A percentile compares a stretch with the other conserved stretches of the same genome.
These are phyloP conservation scores for Yamadazyma mexicana DNA, from an alignment of 1,139 yeast genomes.

Conservation along the genomic window DNA sequence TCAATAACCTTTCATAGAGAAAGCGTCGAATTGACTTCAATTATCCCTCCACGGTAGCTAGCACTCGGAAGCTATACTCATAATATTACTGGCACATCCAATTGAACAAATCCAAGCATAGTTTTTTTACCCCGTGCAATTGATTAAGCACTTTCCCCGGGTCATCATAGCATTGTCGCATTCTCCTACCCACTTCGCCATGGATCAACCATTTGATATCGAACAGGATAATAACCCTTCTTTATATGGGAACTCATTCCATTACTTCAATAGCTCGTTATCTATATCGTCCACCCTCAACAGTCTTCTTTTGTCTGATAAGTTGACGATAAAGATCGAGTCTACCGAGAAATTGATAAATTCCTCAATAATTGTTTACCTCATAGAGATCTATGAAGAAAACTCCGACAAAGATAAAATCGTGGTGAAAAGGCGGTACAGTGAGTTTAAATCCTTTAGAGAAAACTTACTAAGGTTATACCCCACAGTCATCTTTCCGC, in stretches of 20 bases:
- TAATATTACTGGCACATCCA: too few relatives aligned
- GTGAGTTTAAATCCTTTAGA: constrained; percentile 55
- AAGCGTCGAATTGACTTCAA: too few relatives aligned
- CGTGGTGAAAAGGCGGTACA: constrained; percentile 50
- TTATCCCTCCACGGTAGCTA: too few relatives aligned
- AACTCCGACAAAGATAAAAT: constrained; percentile 8
- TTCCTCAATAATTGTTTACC: constrained; percentile 42
- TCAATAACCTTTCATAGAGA: too few relatives aligned
- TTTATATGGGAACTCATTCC: constrained; percentile 33
- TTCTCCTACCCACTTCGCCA: too few relatives aligned
- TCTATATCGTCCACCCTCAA: constrained; percentile 41
- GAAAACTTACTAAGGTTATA: constrained; percentile 43
- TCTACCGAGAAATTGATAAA: constrained; percentile 39
- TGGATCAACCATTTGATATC: constrained; percentile 29
- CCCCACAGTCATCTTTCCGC: constrained; percentile 55
- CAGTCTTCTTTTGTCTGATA: constrained; percentile 27
- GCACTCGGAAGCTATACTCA: too few relatives aligned
- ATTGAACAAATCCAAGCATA: too few relatives aligned
- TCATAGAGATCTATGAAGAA: constrained; percentile 25
- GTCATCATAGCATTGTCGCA: too few relatives aligned
- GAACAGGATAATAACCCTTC: constrained; percentile 53
- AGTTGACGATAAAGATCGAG: constrained; percentile 30
- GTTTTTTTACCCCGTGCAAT: too few relatives aligned
- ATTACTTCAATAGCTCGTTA: constrained; percentile 33
- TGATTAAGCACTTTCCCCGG: too few relatives aligned